These are phyloP conservation scores for Kuraishia hungarica DNA, from an alignment of 805 yeast species.

Conservation along the genomic window DNA sequence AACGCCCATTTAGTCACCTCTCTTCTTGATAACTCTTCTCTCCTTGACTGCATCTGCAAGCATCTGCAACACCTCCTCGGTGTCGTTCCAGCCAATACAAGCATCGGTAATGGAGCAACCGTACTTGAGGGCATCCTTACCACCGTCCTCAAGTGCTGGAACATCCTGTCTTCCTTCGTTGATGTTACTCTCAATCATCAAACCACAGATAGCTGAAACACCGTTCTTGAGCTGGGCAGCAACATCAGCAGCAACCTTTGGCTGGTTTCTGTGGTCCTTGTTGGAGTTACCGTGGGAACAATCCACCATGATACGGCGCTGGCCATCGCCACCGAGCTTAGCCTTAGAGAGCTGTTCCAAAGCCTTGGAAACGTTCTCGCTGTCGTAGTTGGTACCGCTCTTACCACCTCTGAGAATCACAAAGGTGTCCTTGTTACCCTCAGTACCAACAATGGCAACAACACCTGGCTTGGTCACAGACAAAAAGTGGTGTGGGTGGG, in stretches of 20 bases:
- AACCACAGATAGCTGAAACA: conserved; percentile 75
- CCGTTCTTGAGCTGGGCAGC: conserved; percentile 79
- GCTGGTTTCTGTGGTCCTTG: conserved; percentile 93
- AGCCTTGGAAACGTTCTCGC: conserved; percentile 65
- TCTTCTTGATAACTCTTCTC: conserved; percentile 45
- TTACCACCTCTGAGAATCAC: conserved; percentile 95
- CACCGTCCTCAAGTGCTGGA: conserved; percentile 46
- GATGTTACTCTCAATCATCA: conserved; percentile 92
- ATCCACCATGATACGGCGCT: conserved; percentile 76
- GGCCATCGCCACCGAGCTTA: conserved; percentile 31
- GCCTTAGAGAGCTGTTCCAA: conserved; percentile 48
- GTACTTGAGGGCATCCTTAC: conserved; percentile 60
- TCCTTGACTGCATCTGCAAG: conserved; percentile 77
- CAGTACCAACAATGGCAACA: conserved; percentile 93
- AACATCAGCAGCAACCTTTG: conserved; percentile 77
- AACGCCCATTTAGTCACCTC: background rate
- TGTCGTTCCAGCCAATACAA: conserved; percentile 88
- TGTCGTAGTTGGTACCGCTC: conserved; percentile 88
- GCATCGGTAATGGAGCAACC: conserved; percentile 98
- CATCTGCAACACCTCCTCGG: conserved; percentile 69
- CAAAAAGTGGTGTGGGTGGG: conserved; percentile 90
- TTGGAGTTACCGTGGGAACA: conserved; percentile 97
- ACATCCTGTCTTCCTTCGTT: conserved; percentile 87
- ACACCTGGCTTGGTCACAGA: conserved; percentile 96
- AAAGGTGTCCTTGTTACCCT: conserved; percentile 92